phyloP scores from a whole-genome alignment of 495 filamentous ascomycete genomes.

The Coniosporium apollinis region DNA sequence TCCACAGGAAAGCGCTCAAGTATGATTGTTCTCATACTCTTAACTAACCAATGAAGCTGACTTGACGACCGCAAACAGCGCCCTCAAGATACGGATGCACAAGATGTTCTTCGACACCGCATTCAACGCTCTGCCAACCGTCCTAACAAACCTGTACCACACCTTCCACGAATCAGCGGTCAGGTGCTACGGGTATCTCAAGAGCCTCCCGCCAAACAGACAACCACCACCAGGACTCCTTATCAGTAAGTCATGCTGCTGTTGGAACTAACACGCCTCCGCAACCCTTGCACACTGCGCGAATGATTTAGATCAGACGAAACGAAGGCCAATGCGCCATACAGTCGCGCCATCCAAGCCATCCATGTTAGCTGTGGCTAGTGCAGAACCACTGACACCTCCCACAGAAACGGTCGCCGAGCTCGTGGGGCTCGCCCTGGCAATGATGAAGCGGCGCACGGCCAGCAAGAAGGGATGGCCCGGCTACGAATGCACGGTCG shows the following conservation, averaged over 20 bases:
- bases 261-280: not conserved
- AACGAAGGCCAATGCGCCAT: no score
- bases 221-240: constrained; percentile 38
- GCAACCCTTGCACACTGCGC: no score
- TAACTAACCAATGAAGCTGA: constrained; percentile 6
- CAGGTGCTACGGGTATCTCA: constrained; percentile 69
- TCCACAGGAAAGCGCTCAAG: constrained; percentile 64
- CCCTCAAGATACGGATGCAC: constrained; percentile 75
- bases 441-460: constrained; percentile 45
- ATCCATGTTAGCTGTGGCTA: not conserved
- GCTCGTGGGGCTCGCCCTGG: constrained; percentile 44
- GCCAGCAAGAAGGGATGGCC: constrained; percentile 27
- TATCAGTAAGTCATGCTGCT: constrained; percentile 33
- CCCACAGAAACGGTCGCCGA: constrained; percentile 49
- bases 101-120: constrained; percentile 77
- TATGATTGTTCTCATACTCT: constrained; percentile 18
- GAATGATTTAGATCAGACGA: no score
- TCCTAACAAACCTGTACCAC: constrained; percentile 55
- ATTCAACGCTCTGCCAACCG: constrained; percentile 53
- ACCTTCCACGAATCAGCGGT: constrained; percentile 61
- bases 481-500: constrained; percentile 40
- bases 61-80: constrained; percentile 23
- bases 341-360: no score
- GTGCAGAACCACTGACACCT: not conserved
- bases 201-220: constrained; percentile 37